A percentile compares a stretch with the other conserved stretches of the same genome.
phyloP scores from a whole-genome alignment of 768 basidiomycete genomes.

The Strobilomyces dryophilus region DNA sequence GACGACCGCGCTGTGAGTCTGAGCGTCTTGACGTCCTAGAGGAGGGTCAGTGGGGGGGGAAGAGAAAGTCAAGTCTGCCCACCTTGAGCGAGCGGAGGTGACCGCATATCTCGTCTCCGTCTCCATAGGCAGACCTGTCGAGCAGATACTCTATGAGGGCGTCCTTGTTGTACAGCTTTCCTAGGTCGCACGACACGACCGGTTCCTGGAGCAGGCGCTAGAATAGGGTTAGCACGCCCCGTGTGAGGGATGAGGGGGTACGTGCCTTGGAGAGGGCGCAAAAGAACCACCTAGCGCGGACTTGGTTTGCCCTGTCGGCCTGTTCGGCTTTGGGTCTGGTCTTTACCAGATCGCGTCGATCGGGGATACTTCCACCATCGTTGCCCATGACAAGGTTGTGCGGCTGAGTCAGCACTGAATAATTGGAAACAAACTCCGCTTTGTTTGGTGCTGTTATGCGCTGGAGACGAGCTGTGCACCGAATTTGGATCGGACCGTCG shows the following conservation, averaged over 20 bases:
- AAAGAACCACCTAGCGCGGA: slow-evolving; percentile 84
- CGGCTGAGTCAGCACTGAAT: neutral
- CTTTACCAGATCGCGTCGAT: slow-evolving; percentile 73
- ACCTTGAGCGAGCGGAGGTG: slow-evolving; percentile 91
- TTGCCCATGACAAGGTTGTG: slow-evolving; percentile 59
- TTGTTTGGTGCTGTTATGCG: no score
- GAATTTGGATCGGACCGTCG: no score
- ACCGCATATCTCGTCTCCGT: slow-evolving; percentile 88
- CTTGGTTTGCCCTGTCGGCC: slow-evolving; percentile 88
- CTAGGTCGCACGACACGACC: slow-evolving; percentile 85
- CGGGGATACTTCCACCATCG: slow-evolving; percentile 86
- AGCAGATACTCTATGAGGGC: slow-evolving; percentile 87
- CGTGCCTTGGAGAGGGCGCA: slow-evolving; percentile 92
- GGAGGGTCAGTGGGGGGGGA: neutral
- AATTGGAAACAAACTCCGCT: slow-evolving; percentile 4
- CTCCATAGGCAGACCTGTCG: slow-evolving; percentile 79
- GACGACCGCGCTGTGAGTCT: slow-evolving; percentile 74
- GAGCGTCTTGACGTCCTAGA: slow-evolving; percentile 81
- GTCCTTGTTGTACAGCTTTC: slow-evolving; percentile 96
- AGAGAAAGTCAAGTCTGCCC: slow-evolving; percentile 20
- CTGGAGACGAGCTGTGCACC: neutral
- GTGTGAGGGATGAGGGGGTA: neutral
- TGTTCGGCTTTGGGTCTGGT: slow-evolving; percentile 79
- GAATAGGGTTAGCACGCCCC: neutral
- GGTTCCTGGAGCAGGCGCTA: slow-evolving; percentile 86